Evolutionary conservation across 2,329 filamentous ascomycete genomes (phyloP), one percentile per base, ranked within the genome.

Genomic region (Fusarium vanettenii): DNA sequence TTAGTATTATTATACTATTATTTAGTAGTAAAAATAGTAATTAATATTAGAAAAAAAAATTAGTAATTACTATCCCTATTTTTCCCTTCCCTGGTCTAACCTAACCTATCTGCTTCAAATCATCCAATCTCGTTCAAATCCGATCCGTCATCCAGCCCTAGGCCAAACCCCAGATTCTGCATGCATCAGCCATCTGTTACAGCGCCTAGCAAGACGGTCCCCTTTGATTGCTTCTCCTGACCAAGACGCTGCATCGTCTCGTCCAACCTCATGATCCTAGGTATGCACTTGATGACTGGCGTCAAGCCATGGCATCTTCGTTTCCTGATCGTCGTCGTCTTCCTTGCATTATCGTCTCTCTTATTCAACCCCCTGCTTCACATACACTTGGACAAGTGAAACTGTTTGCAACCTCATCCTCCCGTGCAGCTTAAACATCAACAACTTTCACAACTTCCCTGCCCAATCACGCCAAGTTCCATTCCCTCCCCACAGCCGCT

Each of bases 401-500:
- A 62, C 60, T 52, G 48, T 35, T 35, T 39, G 35, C 43, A 41
- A 41, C 35, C n/a, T 48, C 16, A 25, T 18, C 39, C 61, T 43
- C 48, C 45, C 33, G 27, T 37, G 43, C 16, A 52, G 43, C 41
- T 62, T 52, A 35, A 45, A 25, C 10, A 39, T 25, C 33, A n/a
- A 57, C 56, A 20, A 45, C 37, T 37, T 9, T 57, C 33, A 35
- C 61, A 61, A 48, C 64, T 41, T 68, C 20, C n/a, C 64, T 22
- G 37, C 45, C 73, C 75, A 73, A 76, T 68, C 39, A 67, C 45
- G 45, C 14, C 35, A 29, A 45, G 45, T 37, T 62, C 41, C 62
- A 55, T 62, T 64, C 65, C 52, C 29, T 69, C 66, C 66, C 67
- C 70, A 70, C 64, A 71, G 55, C 68, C 75, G 68, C 77, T 55